These are phyloP conservation scores for Colletotrichum sp. DNA, from an alignment of 2,329 filamentous ascomycete genomes.

Conservation along the genomic window DNA sequence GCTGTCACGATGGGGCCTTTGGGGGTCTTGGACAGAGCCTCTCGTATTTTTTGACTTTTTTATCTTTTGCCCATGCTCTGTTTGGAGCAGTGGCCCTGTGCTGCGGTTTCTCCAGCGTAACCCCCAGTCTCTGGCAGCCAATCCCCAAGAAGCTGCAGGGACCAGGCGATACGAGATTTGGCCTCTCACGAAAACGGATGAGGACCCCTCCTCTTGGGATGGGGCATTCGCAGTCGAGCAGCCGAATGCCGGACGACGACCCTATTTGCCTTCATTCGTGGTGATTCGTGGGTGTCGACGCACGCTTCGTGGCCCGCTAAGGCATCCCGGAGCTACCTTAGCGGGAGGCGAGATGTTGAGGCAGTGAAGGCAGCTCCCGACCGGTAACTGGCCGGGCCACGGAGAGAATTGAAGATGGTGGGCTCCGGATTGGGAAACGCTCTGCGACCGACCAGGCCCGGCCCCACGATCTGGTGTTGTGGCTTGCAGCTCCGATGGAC, in stretches of 20 bases:
- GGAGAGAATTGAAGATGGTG: neutral
- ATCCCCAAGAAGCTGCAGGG: constrained; percentile 11
- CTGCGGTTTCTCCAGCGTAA: constrained; percentile 1
- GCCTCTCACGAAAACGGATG: neutral
- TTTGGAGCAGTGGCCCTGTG: constrained; percentile 5
- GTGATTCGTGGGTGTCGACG: neutral
- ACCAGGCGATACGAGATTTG: constrained; percentile 17
- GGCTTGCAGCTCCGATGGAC: constrained; percentile 1
- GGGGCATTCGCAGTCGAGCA: neutral
- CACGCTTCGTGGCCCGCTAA: constrained; percentile 11
- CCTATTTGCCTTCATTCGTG: neutral
- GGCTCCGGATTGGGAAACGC: neutral
- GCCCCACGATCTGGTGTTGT: constrained; percentile 4
- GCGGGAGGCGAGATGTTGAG: neutral
- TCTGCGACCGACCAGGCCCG: neutral
- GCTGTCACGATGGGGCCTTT: constrained; percentile 1
- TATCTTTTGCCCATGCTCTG: neutral
- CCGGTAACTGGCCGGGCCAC: neutral
- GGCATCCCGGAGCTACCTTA: neutral
- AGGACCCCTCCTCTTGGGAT: neutral
- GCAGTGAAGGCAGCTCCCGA: neutral
- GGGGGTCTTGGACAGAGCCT: neutral
- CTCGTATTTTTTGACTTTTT: constrained; percentile 13
- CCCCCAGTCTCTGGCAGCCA: constrained; percentile 8
- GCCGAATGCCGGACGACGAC: constrained; percentile 12